A percentile compares a stretch with the other conserved stretches of the same genome.
Conservation (phyloP, 2,329 filamentous ascomycete species). For the Basipetospora chlamydospora region DNA sequence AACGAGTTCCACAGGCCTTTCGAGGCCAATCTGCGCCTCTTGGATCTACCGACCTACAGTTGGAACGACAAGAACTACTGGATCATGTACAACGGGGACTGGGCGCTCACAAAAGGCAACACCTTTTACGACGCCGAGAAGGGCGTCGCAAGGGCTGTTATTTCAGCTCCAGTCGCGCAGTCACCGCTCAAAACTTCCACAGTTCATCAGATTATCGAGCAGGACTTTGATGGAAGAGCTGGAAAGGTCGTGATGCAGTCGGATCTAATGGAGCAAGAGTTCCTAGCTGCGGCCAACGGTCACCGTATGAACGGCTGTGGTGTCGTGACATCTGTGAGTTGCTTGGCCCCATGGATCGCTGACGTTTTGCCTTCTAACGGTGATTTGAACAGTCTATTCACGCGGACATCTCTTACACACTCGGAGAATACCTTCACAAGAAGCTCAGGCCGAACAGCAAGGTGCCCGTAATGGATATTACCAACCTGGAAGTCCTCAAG, state of each 20-base stretch:
- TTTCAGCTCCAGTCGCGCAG: conserved; percentile 29
- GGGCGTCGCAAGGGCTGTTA: background rate
- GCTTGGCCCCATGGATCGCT: too few relatives aligned
- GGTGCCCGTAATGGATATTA: conserved; percentile 47
- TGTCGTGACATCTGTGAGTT: conserved; percentile 52
- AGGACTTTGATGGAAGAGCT: conserved; percentile 45
- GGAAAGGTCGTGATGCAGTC: conserved; percentile 43
- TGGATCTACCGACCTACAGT: background rate
- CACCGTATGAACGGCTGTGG: conserved; percentile 54
- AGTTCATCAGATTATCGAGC: conserved; percentile 48
- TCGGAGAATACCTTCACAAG: conserved; percentile 49
- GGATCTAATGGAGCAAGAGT: conserved; percentile 47
- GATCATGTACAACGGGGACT: background rate
- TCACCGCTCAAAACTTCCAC: conserved; percentile 48
- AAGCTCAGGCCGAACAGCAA: conserved; percentile 41
- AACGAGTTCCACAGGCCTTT: background rate
- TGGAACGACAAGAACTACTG: background rate
- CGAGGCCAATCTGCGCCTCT: background rate
- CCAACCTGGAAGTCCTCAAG: conserved; percentile 54
- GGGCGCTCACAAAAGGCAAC: background rate
- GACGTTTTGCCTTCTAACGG: too few relatives aligned
- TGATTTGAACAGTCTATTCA: too few relatives aligned
- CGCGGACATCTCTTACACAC: conserved; percentile 49
- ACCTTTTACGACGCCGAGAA: too few relatives aligned
- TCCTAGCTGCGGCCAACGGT: conserved; percentile 44